Percentiles rank a stretch among this genome's conserved stretches.
Evolutionary conservation across 2,329 filamentous ascomycete species (phyloP).

Genomic region (Apiospora koreana): DNA sequence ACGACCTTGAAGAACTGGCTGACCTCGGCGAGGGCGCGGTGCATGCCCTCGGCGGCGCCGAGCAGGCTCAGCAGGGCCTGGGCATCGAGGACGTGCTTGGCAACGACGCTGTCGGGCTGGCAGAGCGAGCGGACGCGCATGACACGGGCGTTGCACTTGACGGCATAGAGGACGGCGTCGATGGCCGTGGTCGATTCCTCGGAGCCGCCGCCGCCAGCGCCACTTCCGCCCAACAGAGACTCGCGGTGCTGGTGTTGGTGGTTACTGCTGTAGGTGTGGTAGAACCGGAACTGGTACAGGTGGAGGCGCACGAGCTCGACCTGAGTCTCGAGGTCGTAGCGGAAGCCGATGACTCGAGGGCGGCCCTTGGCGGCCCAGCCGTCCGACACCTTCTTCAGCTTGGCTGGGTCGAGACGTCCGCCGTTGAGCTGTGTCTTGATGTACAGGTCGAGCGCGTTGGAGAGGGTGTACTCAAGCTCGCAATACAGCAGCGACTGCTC

Average conservation of each 20-base stretch:
- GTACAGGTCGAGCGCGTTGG: conserved; percentile 52
- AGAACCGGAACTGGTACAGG: conserved; percentile 53
- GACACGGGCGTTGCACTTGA: conserved; percentile 53
- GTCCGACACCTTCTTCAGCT: conserved; percentile 53
- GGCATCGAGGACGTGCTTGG: conserved; percentile 57
- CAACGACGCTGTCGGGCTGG: conserved; percentile 58
- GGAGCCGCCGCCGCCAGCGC: not conserved
- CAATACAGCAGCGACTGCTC: conserved; percentile 61
- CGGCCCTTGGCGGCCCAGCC: conserved; percentile 54
- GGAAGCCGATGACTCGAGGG: conserved; percentile 56
- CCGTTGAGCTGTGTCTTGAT: conserved; percentile 53
- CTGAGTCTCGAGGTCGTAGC: conserved; percentile 62
- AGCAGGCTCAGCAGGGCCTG: conserved; percentile 53
- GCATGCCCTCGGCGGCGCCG: conserved; percentile 43
- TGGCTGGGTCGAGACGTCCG: conserved; percentile 54
- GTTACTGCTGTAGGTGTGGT: conserved; percentile 28
- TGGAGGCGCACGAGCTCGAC: conserved; percentile 55
- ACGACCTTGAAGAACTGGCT: conserved; percentile 56
- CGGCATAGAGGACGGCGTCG: conserved; percentile 49
- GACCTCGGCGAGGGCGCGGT: conserved; percentile 50
- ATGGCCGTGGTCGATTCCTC: conserved; percentile 37
- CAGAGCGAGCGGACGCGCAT: conserved; percentile 58
- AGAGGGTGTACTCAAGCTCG: conserved; percentile 59
- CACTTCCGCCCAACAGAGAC: not conserved
- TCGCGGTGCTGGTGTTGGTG: not conserved